These are phyloP conservation scores for Butyriboletus loyo DNA, from an alignment of 768 basidiomycete genomes.

Conservation along the genomic window DNA sequence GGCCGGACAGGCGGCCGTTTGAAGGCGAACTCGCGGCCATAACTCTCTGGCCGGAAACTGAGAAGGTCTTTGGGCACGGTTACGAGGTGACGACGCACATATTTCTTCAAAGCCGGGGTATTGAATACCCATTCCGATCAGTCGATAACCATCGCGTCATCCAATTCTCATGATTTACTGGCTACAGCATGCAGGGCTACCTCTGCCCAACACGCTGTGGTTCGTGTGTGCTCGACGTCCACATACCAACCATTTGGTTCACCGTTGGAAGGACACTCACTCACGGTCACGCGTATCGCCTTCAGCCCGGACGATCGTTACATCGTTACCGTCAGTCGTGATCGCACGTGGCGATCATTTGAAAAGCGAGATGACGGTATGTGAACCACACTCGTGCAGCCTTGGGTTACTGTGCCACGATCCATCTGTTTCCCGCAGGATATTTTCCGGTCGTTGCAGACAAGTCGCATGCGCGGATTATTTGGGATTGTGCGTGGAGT, in stretches of 20 bases:
- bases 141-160: slow-evolving; percentile 80
- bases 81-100: slow-evolving; percentile 67
- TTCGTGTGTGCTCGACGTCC: slow-evolving; percentile 75
- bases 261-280: slow-evolving; percentile 76
- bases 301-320: slow-evolving; percentile 85
- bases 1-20: slow-evolving; percentile 53
- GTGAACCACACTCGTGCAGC: neutral
- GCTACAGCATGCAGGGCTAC: slow-evolving; percentile 93
- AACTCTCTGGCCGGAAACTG: slow-evolving; percentile 95
- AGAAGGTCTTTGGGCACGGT: slow-evolving; percentile 97
- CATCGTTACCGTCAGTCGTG: slow-evolving; percentile 84
- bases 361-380: slow-evolving; percentile 46
- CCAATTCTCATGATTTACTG: slow-evolving; percentile 62
- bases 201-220: slow-evolving; percentile 81
- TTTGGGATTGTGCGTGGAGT: slow-evolving; percentile 95
- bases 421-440: slow-evolving; percentile 35
- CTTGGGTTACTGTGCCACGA: neutral
- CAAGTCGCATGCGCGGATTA: slow-evolving; percentile 87
- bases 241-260: slow-evolving; percentile 69
- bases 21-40: slow-evolving; percentile 86
- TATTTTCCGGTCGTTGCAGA: slow-evolving; percentile 64
- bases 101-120: neutral
- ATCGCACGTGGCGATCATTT: slow-evolving; percentile 89
- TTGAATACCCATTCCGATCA: slow-evolving; percentile 27
- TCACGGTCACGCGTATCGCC: slow-evolving; percentile 87